These are phyloP conservation scores for Hericium coralloides DNA, from an alignment of 768 basidiomycete genomes.

Conservation along the genomic window DNA sequence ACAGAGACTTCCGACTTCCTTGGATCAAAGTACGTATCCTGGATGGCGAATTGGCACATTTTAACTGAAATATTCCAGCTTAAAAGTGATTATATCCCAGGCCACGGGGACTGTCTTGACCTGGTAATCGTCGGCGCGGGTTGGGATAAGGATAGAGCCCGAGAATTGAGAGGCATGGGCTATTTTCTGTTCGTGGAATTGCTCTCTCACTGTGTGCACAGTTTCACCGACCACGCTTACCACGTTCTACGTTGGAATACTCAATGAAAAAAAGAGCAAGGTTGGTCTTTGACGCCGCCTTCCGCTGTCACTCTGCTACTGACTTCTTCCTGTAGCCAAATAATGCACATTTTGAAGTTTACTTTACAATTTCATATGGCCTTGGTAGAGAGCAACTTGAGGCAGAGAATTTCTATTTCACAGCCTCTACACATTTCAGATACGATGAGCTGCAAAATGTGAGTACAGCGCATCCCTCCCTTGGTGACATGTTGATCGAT, in stretches of 20 bases:
- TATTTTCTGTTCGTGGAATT: not conserved
- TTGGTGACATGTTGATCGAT: not conserved
- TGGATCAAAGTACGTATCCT: slow-evolving; percentile 65
- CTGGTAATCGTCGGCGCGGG: slow-evolving; percentile 67
- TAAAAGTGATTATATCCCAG: slow-evolving; percentile 84
- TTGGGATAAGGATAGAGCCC: slow-evolving; percentile 73
- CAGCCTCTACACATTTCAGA: slow-evolving; percentile 30
- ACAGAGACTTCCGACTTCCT: slow-evolving; percentile 53
- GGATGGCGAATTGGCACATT: slow-evolving; percentile 1
- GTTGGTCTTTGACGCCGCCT: slow-evolving; percentile 26
- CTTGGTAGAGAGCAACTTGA: slow-evolving; percentile 58
- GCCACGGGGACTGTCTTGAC: slow-evolving; percentile 75
- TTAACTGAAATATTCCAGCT: slow-evolving; percentile 25
- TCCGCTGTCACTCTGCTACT: no score
- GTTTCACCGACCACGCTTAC: slow-evolving; percentile 67
- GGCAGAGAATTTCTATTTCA: slow-evolving; percentile 60
- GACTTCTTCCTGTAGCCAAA: no score
- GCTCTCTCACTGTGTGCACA: slow-evolving; percentile 19
- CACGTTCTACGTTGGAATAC: slow-evolving; percentile 70
- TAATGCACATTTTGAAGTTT: slow-evolving; percentile 55
- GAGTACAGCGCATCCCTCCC: slow-evolving; percentile 7
- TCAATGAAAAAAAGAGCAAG: slow-evolving; percentile 38
- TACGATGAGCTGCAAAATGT: slow-evolving; percentile 19
- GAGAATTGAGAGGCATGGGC: slow-evolving; percentile 60
- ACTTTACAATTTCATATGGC: slow-evolving; percentile 76